Percentiles rank a stretch among this genome's conserved stretches.
phyloP scores from a whole-genome alignment of 345 rosid genomes.

The Capsella bursapastoris region DNA sequence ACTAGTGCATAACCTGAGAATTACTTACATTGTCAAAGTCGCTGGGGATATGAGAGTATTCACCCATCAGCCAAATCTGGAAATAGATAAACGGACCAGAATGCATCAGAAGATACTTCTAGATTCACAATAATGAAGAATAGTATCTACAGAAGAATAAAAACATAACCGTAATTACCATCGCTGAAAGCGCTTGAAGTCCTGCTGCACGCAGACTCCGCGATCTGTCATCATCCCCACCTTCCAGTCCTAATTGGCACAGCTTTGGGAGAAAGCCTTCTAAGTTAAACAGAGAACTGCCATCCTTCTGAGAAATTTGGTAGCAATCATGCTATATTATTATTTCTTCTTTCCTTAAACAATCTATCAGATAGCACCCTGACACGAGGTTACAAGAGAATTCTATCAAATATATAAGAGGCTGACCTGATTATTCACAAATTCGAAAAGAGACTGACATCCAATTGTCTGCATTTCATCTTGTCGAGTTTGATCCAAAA shows the following conservation, averaged over 20 bases:
- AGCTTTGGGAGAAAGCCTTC: slow-evolving; percentile 91
- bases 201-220: slow-evolving; percentile 67
- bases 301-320: slow-evolving; percentile 74
- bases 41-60: slow-evolving; percentile 60
- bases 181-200: slow-evolving; percentile 87
- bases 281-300: slow-evolving; percentile 80
- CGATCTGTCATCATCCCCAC: slow-evolving; percentile 72
- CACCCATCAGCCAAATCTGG: slow-evolving; percentile 61
- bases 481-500: slow-evolving; percentile 79
- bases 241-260: slow-evolving; percentile 81
- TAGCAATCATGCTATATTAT: slow-evolving; percentile 6
- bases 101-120: slow-evolving; percentile 39
- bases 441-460: slow-evolving; percentile 84
- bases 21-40: slow-evolving; percentile 48
- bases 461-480: slow-evolving; percentile 84
- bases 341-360: slow-evolving; percentile 5
- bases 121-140: slow-evolving; percentile 15
- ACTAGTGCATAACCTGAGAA: slow-evolving; percentile 17
- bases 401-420: slow-evolving; percentile 18
- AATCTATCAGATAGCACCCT: slow-evolving; percentile 21
- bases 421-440: slow-evolving; percentile 89
- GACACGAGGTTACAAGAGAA: slow-evolving; percentile 14
- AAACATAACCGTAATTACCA: slow-evolving; percentile 57
- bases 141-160: slow-evolving; percentile 4
- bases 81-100: slow-evolving; percentile 42